Evolutionary conservation across 2,329 filamentous ascomycete genomes (phyloP).

Genomic region (Myrmaecium sp.): DNA sequence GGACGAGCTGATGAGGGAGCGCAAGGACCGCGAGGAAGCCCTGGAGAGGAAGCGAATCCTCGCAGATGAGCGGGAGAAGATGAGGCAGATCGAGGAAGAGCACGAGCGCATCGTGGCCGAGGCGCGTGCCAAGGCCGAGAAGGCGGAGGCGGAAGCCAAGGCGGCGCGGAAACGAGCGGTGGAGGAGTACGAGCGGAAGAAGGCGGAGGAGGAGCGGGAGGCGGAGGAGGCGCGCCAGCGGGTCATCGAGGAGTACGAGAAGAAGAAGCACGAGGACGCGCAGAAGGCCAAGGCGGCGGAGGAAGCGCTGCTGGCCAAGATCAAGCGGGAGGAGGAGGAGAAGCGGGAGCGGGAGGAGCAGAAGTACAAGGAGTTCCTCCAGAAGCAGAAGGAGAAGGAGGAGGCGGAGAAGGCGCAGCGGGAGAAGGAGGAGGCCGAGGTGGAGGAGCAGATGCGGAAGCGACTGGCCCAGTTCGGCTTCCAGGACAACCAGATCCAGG

Average conservation of each 20-base stretch:
- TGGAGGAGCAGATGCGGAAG: conserved; percentile 29
- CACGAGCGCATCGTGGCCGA: conserved; percentile 1
- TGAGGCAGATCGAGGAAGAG: conserved; percentile 8
- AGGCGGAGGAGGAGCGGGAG: conserved; percentile 9
- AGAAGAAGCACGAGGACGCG: conserved; percentile 12
- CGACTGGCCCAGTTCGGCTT: conserved; percentile 27
- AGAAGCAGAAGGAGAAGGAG: conserved; percentile 23
- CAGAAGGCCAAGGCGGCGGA: conserved; percentile 19
- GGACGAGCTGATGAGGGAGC: conserved; percentile 6
- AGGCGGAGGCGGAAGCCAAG: conserved; percentile 15
- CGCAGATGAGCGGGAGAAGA: conserved; percentile 14
- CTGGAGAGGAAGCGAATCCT: conserved; percentile 14
- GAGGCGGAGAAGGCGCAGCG: conserved; percentile 24
- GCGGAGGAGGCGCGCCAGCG: conserved; percentile 9
- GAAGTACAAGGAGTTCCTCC: conserved; percentile 23
- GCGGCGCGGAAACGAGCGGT: conserved; percentile 17
- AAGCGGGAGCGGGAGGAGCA: conserved; percentile 25
- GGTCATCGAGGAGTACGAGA: conserved; percentile 12
- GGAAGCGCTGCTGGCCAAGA: conserved; percentile 21
- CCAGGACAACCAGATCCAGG: conserved; percentile 30
- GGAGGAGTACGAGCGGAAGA: conserved; percentile 19
- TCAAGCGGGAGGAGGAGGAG: conserved; percentile 22
- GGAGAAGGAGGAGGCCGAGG: conserved; percentile 21
- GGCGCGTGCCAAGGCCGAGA: neutral
- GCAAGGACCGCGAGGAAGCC: conserved; percentile 7